Percentiles rank a stretch among this genome's conserved stretches.
Conservation (phyloP, 805 yeast genomes). For the Candida boleticola region DNA sequence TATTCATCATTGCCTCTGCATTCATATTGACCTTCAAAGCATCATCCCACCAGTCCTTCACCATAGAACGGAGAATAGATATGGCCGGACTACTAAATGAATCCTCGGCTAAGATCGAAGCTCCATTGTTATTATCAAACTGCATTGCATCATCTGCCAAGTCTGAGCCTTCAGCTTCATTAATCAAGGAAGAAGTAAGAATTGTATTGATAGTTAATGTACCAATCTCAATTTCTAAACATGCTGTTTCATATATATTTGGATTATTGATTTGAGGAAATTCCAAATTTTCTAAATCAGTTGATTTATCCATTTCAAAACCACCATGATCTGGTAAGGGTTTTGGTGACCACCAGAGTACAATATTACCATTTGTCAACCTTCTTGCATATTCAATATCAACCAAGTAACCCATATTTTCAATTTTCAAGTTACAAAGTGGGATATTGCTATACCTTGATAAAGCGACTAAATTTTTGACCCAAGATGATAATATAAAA, state of each 20-base stretch:
- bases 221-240: slow-evolving; percentile 73
- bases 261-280: slow-evolving; percentile 75
- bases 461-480: slow-evolving; percentile 60
- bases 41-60: slow-evolving; percentile 92
- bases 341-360: slow-evolving; percentile 91
- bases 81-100: slow-evolving; percentile 78
- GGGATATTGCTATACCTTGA: slow-evolving; percentile 81
- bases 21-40: slow-evolving; percentile 64
- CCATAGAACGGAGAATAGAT: slow-evolving; percentile 64
- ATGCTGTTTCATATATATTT: slow-evolving; percentile 73
- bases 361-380: slow-evolving; percentile 59
- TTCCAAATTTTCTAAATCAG: slow-evolving; percentile 56
- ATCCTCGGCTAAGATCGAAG: slow-evolving; percentile 68
- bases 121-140: slow-evolving; percentile 37
- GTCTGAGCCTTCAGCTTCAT: slow-evolving; percentile 86
- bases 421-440: slow-evolving; percentile 77
- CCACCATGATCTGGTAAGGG: slow-evolving; percentile 88
- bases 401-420: slow-evolving; percentile 72
- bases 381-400: slow-evolving; percentile 86
- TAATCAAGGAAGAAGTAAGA: slow-evolving; percentile 76
- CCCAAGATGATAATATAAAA: slow-evolving; percentile 71
- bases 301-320: slow-evolving; percentile 56
- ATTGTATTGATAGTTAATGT: slow-evolving; percentile 86
- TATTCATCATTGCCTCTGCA: slow-evolving; percentile 82
- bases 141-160: slow-evolving; percentile 48